phyloP scores from a whole-genome alignment of 805 yeast genomes.

The Jamesozyma rosinii region DNA sequence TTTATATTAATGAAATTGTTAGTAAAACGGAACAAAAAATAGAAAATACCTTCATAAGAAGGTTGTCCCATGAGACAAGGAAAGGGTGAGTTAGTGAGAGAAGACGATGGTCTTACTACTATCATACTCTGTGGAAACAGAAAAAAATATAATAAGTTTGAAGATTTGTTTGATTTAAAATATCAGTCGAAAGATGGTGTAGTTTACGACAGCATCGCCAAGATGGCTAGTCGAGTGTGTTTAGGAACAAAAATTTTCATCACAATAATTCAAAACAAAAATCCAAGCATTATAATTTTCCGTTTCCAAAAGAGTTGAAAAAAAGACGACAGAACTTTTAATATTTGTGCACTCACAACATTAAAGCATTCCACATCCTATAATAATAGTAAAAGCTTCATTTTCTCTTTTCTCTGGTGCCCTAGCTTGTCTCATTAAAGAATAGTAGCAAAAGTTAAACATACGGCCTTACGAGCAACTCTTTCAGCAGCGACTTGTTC shows the following conservation, averaged over 20 bases:
- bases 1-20: background rate
- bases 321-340: background rate
- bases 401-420: background rate
- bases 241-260: conserved; percentile 44
- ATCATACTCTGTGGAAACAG: too few relatives aligned
- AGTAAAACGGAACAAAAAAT: background rate
- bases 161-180: background rate
- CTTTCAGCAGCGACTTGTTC: conserved; percentile 74
- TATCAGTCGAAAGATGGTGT: conserved; percentile 75
- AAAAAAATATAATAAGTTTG: too few relatives aligned
- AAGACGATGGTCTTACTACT: background rate
- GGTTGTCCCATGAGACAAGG: background rate
- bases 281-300: too few relatives aligned
- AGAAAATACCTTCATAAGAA: background rate
- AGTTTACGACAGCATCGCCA: conserved; percentile 60
- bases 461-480: conserved; percentile 70
- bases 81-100: background rate
- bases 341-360: conserved; percentile 5
- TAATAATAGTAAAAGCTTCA: background rate
- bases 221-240: conserved; percentile 50
- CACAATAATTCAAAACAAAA: conserved; percentile 15
- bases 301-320: background rate
- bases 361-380: background rate
- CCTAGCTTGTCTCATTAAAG: too few relatives aligned
- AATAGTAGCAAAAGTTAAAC: too few relatives aligned